These are phyloP conservation scores for Cyberlindnera suaveolens DNA, from an alignment of 805 yeast species.

Conservation along the genomic window DNA sequence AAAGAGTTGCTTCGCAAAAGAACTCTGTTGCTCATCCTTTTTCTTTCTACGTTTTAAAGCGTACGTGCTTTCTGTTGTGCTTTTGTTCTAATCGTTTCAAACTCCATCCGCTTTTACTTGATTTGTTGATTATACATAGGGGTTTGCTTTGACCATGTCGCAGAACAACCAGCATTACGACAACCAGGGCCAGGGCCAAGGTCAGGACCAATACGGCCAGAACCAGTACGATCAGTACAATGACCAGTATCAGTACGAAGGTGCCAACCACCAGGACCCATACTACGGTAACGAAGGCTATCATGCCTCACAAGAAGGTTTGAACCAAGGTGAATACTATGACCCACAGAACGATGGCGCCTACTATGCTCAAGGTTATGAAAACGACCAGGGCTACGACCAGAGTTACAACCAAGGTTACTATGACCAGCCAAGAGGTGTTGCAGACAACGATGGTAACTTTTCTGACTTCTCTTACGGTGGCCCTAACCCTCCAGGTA, in stretches of 20 bases:
- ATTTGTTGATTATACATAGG: too few species aligned
- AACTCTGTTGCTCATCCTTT: too few species aligned
- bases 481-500: slow-evolving; percentile 41
- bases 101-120: too few species aligned
- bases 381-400: slow-evolving; percentile 24
- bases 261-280: slow-evolving; percentile 37
- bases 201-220: slow-evolving; percentile 11
- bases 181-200: slow-evolving; percentile 12
- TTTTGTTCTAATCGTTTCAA: too few species aligned
- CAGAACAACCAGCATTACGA: slow-evolving; percentile 10
- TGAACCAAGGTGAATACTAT: slow-evolving; percentile 24
- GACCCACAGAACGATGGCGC: slow-evolving; percentile 26
- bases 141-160: background rate
- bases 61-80: too few species aligned
- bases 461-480: slow-evolving; percentile 66
- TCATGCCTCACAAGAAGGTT: slow-evolving; percentile 27
- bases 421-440: slow-evolving; percentile 48
- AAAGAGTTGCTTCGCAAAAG: too few species aligned
- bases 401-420: slow-evolving; percentile 48
- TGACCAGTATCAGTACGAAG: slow-evolving; percentile 24
- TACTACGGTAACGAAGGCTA: slow-evolving; percentile 27
- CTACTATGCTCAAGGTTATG: slow-evolving; percentile 45
- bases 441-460: slow-evolving; percentile 48
- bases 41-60: too few species aligned
- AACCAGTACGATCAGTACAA: slow-evolving; percentile 26